Evolutionary conservation across 2,329 filamentous ascomycete genomes (phyloP), one percentile per base, ranked within the genome.

Genomic region (Microdochium bolleyi): DNA sequence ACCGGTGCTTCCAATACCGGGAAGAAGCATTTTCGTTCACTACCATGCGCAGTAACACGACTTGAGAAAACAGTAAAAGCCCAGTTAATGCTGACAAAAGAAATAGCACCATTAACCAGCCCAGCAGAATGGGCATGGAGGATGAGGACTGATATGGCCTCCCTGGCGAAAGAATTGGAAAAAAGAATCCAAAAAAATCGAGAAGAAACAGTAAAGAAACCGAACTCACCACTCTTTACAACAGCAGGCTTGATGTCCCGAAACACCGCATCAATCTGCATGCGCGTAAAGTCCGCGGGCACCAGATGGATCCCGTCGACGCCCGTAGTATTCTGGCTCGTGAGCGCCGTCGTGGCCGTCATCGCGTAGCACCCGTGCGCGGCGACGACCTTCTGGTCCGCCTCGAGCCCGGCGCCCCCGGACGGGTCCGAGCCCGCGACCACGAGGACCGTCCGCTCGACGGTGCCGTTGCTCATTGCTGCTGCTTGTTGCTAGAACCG

Each of bases 311-410:
- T 89, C 58, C 80, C 89, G 56, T 83, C 77, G 14, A 97, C 91
- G 3, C 90, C 90, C 51, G 81, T 77, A 0, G 94, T 99, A 70
- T 97, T 96, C 66, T 97, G 94, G 16, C 90, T 92, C n/a, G 94
- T 99, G 64, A 99, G 74, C 21, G 92, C 92, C 14, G 92, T 95
- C 10, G 92, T 96, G 22, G 92, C 90, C 50, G 92, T 96, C 84
- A 96, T 95, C 55, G 90, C 91, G 76, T 97, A 97, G 72, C 89
- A 94, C 55, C 87, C 85, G 79, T 97, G 91, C 19, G 89, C 89
- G 48, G 91, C 88, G 55, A 96, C 87, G 56, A 95, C 91, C 68
- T 96, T 95, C 66, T 97, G 92, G 67, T 97, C 92, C 38, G 92
- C 94, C 70, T 99, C 92, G 32, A 99, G 82, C 51, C 92, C 94